Conservation (phyloP, 108 stramenopile genomes). For the Stephanodiscus triporus region DNA sequence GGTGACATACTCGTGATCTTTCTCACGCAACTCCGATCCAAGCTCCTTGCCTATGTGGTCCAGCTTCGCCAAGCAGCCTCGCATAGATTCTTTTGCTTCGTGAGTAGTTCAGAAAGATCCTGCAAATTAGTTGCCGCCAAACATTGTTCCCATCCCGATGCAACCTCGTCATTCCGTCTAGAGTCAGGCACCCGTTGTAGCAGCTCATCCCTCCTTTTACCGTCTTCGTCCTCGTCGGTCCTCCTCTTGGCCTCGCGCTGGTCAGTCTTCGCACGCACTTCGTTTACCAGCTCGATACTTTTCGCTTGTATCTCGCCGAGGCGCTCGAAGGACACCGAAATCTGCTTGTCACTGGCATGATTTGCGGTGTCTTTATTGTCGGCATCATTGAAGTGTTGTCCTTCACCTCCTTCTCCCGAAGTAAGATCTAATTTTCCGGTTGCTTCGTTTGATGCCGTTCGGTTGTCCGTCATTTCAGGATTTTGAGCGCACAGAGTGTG, state of each 20-base stretch:
- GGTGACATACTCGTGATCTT: constrained; percentile 52
- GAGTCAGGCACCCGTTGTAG: constrained; percentile 1
- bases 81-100: constrained; percentile 29
- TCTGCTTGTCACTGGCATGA: constrained; percentile 15
- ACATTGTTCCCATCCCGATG: constrained; percentile 39
- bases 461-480: background rate
- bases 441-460: background rate
- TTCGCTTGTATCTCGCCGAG: constrained; percentile 21
- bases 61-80: constrained; percentile 37
- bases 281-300: constrained; percentile 17
- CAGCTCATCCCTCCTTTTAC: constrained; percentile 16
- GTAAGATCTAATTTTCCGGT: background rate
- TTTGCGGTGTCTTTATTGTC: background rate
- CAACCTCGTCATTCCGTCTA: constrained; percentile 13
- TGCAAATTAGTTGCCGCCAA: constrained; percentile 25
- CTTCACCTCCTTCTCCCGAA: background rate
- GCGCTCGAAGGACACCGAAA: constrained; percentile 21
- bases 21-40: constrained; percentile 33
- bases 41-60: constrained; percentile 32
- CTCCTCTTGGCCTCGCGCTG: constrained; percentile 29
- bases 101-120: constrained; percentile 29
- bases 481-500: too few species aligned
- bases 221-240: constrained; percentile 10
- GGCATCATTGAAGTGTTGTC: background rate
- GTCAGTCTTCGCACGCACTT: constrained; percentile 15